Percentiles rank a stretch among this genome's conserved stretches.
These are phyloP conservation scores for Sarcodon aspratus DNA, from an alignment of 768 basidiomycete species.

Conservation along the genomic window DNA sequence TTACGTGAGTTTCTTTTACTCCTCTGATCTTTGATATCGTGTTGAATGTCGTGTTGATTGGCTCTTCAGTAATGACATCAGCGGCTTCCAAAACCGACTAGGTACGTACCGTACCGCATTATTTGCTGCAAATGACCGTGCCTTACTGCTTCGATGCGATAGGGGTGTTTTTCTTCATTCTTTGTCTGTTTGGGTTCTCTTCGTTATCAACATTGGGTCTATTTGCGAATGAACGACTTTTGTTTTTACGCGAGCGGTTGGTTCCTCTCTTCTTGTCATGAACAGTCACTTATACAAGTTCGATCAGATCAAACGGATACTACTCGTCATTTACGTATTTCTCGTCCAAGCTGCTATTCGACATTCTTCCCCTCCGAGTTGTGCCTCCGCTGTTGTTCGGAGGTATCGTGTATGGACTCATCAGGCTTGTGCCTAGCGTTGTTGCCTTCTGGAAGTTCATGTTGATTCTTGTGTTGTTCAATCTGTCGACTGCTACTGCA, in stretches of 20 bases:
- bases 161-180: conserved; percentile 95
- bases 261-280: conserved; percentile 6
- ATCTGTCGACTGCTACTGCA: conserved; percentile 88
- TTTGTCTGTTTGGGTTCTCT: conserved; percentile 96
- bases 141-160: conserved; percentile 2
- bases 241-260: conserved; percentile 98
- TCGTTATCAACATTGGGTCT: conserved; percentile 88
- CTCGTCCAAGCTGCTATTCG: conserved; percentile 92
- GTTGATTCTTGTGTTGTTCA: conserved; percentile 91
- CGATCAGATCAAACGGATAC: conserved; percentile 82
- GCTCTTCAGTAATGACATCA: conserved; percentile 66
- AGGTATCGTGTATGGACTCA: conserved; percentile 89
- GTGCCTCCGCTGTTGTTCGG: conserved; percentile 95
- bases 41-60: background rate
- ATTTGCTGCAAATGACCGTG: background rate
- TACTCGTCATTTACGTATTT: conserved; percentile 97
- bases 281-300: background rate
- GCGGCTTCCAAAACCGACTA: conserved; percentile 92
- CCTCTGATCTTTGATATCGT: too few relatives aligned
- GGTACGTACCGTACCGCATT: conserved; percentile 28
- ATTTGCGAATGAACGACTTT: conserved; percentile 89
- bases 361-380: conserved; percentile 88
- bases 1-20: conserved; percentile 41
- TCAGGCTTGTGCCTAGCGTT: conserved; percentile 88
- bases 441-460: conserved; percentile 97